A percentile compares a stretch with the other conserved stretches of the same genome.
These are phyloP conservation scores for Lizanozyma gosingica DNA, from an alignment of 1,139 yeast genomes.

Conservation along the genomic window DNA sequence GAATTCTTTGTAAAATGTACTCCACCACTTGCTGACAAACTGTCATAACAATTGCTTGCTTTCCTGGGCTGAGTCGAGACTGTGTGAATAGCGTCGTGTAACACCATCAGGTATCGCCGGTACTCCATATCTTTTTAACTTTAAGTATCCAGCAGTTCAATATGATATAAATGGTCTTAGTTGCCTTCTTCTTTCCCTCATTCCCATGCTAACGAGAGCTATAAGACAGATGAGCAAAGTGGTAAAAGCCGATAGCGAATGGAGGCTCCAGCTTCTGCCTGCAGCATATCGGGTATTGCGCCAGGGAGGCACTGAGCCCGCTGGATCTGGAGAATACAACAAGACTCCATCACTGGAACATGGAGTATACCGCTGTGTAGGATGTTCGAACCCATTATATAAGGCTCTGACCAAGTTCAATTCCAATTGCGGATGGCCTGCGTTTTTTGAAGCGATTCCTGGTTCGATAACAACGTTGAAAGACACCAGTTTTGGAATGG, in stretches of 20 bases:
- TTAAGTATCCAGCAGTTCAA: no score
- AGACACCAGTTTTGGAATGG: conserved; percentile 67
- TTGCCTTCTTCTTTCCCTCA: no score
- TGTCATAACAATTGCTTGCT: no score
- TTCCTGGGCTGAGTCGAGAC: no score
- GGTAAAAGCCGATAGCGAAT: conserved; percentile 51
- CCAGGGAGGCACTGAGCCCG: conserved; percentile 76
- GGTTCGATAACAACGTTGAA: conserved; percentile 56
- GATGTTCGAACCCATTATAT: conserved; percentile 73
- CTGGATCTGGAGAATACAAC: conserved; percentile 67
- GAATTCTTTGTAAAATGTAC: no score
- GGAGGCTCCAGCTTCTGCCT: conserved; percentile 74
- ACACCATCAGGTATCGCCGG: no score
- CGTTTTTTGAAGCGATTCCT: conserved; percentile 84
- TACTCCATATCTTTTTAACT: no score
- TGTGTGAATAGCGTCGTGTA: no score
- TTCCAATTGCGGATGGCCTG: conserved; percentile 97
- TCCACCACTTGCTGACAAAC: no score
- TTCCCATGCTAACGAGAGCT: background rate
- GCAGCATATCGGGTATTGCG: conserved; percentile 74
- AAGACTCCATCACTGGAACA: conserved; percentile 29
- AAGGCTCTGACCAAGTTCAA: conserved; percentile 73
- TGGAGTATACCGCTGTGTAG: conserved; percentile 81
- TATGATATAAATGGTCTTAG: no score
- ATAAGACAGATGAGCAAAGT: conserved; percentile 2